A percentile compares a stretch with the other conserved stretches of the same genome.
These are phyloP conservation scores for Carex pumila DNA, from an alignment of 176 grass and related monocot species.

Conservation along the genomic window DNA sequence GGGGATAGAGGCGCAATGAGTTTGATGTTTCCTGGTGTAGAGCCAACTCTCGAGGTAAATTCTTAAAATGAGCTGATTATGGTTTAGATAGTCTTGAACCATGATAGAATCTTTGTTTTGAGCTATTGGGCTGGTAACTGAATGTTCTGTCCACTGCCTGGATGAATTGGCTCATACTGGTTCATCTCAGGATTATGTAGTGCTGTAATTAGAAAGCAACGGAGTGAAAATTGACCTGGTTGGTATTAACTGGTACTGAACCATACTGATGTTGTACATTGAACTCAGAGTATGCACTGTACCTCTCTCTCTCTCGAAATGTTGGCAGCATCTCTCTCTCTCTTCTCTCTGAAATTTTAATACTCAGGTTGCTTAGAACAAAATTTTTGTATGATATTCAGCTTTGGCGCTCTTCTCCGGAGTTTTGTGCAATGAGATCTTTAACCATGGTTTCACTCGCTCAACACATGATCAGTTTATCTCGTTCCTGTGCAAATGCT, in stretches of 20 bases:
- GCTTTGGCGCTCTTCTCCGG: conserved; percentile 86
- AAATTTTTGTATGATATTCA: conserved; percentile 38
- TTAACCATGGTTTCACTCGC: conserved; percentile 86
- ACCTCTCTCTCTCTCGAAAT: background rate
- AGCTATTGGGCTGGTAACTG: background rate
- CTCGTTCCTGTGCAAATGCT: conserved; percentile 71
- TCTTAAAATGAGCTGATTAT: background rate
- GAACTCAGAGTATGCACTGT: background rate
- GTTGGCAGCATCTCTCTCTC: background rate
- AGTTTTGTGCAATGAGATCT: conserved; percentile 96
- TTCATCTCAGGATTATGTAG: background rate
- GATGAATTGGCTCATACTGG: background rate
- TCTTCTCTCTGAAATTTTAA: conserved; percentile 4
- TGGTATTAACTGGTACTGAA: background rate
- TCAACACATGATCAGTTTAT: conserved; percentile 86
- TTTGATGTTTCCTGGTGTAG: conserved; percentile 84
- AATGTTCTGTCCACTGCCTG: background rate
- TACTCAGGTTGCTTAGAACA: conserved; percentile 13
- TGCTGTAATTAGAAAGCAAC: background rate
- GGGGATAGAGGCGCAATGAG: conserved; percentile 82
- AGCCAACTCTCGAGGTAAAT: conserved; percentile 75
- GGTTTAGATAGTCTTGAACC: conserved; percentile 10
- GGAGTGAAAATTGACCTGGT: background rate
- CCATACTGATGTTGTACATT: background rate
- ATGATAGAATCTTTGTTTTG: background rate